Evolutionary conservation across 192 early-diverging fungal genomes (phyloP).

Genomic region (Entrophospora sp.): DNA sequence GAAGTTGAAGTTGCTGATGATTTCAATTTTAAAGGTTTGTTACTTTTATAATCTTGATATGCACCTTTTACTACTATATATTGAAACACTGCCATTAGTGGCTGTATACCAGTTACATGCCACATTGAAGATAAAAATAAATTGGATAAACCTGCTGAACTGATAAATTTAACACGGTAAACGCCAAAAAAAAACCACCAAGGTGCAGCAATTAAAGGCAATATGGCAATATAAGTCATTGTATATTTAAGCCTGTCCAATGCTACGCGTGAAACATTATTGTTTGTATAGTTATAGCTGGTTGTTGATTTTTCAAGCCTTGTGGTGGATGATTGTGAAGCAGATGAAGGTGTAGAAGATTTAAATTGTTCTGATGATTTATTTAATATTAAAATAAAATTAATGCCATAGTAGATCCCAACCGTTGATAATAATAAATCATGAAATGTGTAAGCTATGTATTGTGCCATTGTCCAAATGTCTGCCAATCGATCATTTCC

Average conservation of each 20-base stretch:
- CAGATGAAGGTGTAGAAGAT: too few species aligned
- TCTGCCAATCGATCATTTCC: neutral
- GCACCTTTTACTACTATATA: slow-evolving; percentile 10
- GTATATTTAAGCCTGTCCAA: slow-evolving; percentile 18
- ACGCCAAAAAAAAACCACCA: slow-evolving; percentile 14
- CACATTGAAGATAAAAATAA: slow-evolving; percentile 6
- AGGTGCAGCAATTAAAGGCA: neutral
- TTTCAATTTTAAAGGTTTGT: too few species aligned
- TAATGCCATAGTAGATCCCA: slow-evolving; percentile 4
- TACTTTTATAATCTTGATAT: slow-evolving; percentile 8
- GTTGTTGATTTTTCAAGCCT: too few species aligned
- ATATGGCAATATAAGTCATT: slow-evolving; percentile 5
- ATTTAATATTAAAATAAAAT: slow-evolving; percentile 6
- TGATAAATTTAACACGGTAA: neutral
- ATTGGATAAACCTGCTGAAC: neutral
- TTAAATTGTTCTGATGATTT: slow-evolving; percentile 7
- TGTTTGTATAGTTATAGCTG: neutral
- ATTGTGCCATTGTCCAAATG: neutral
- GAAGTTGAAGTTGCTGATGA: too few species aligned
- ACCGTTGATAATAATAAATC: neutral
- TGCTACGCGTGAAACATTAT: neutral
- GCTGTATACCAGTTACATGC: slow-evolving; percentile 11
- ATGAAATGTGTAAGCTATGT: neutral
- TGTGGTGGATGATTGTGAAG: too few species aligned
- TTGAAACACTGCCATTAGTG: slow-evolving; percentile 8